Conservation (phyloP, 345 rosid genomes). For the Kandelia obovata region DNA sequence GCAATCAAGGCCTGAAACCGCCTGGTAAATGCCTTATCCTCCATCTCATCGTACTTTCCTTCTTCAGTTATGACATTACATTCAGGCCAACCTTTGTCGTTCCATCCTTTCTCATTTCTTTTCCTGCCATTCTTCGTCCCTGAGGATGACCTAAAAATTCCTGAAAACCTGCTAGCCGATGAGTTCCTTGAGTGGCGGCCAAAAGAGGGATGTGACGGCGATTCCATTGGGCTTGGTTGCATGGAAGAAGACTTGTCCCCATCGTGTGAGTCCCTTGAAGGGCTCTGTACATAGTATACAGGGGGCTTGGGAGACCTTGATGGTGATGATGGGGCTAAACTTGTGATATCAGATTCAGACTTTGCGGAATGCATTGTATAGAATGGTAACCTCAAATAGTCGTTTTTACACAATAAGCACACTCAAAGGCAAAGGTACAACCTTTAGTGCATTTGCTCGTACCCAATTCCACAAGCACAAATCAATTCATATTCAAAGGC, state of each 20-base stretch:
- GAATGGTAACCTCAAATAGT: background rate
- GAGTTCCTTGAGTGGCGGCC: constrained; percentile 90
- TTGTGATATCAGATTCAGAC: constrained; percentile 72
- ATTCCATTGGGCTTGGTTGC: constrained; percentile 78
- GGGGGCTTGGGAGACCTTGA: constrained; percentile 76
- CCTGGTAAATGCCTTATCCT: constrained; percentile 50
- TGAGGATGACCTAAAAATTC: constrained; percentile 70
- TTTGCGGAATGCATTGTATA: constrained; percentile 54
- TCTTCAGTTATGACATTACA: constrained; percentile 68
- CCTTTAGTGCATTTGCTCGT: background rate
- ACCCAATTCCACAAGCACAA: background rate
- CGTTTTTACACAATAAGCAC: background rate
- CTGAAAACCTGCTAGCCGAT: constrained; percentile 76
- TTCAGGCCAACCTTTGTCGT: constrained; percentile 81
- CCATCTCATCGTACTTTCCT: constrained; percentile 61
- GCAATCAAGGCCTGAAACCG: constrained; percentile 60
- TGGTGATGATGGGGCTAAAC: constrained; percentile 74
- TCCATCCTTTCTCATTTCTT: constrained; percentile 34
- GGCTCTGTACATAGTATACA: constrained; percentile 74
- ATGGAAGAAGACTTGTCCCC: constrained; percentile 73
- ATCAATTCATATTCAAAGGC: background rate
- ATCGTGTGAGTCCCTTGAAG: constrained; percentile 88
- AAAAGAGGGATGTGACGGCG: constrained; percentile 74
- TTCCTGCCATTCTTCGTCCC: constrained; percentile 53
- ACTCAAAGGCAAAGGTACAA: background rate